A percentile compares a stretch with the other conserved stretches of the same genome.
These are phyloP conservation scores for Babesia divergens DNA, from an alignment of 169 alveolate genomes.

Conservation along the genomic window DNA sequence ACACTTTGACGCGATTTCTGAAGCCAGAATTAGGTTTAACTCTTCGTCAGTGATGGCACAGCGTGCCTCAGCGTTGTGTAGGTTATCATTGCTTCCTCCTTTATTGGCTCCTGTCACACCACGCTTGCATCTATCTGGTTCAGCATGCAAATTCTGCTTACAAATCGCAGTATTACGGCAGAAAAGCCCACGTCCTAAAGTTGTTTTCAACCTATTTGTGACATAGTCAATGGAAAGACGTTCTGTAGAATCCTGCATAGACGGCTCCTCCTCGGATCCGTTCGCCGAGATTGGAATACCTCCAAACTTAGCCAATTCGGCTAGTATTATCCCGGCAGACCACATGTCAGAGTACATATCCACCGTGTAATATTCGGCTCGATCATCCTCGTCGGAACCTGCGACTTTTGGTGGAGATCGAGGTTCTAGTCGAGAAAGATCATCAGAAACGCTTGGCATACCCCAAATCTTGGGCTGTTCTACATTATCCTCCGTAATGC, in stretches of 20 bases:
- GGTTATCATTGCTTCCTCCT: background rate
- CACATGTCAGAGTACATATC: slow-evolving; percentile 56
- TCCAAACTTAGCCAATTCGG: slow-evolving; percentile 59
- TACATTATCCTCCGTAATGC: background rate
- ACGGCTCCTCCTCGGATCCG: background rate
- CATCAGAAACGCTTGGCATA: background rate
- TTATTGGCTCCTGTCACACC: background rate
- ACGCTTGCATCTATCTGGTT: background rate
- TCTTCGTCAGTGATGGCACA: slow-evolving; percentile 25
- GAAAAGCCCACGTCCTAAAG: slow-evolving; percentile 45
- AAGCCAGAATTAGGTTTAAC: slow-evolving; percentile 28
- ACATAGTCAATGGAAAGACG: background rate
- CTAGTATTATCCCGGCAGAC: slow-evolving; percentile 59
- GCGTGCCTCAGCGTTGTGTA: background rate
- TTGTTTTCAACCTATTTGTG: background rate
- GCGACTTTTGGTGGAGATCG: background rate
- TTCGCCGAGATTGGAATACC: background rate
- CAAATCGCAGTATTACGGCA: slow-evolving; percentile 15
- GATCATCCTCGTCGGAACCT: slow-evolving; percentile 14
- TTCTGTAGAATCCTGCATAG: background rate
- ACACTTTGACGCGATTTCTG: slow-evolving; percentile 41
- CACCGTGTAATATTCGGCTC: slow-evolving; percentile 35
- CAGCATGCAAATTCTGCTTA: slow-evolving; percentile 8
- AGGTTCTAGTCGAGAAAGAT: background rate
- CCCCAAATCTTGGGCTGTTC: slow-evolving; percentile 17